Evolutionary conservation across 805 yeast species (phyloP), one percentile per base, ranked within the genome.

Genomic region (Cyberlindnera misumaiensis): DNA sequence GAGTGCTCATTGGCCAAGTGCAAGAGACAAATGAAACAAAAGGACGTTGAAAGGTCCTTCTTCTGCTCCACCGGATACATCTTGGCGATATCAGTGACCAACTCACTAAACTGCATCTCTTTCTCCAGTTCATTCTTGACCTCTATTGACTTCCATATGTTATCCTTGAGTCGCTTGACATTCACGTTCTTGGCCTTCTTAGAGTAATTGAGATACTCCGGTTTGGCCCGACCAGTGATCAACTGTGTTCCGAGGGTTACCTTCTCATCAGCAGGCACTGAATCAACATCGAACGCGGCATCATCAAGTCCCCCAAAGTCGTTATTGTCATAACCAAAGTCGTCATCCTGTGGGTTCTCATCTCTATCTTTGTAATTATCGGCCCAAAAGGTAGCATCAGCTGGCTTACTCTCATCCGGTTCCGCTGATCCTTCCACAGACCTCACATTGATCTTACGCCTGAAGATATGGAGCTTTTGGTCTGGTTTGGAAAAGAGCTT

Each of bases 1-100:
- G 89, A 90, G 52, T 83, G 80, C 56, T 87, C 96, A 55, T 88
- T 87, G 11, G 95, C 95, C 47, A 87, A 64, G 61, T 87, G 96
- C 27, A 87, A 62, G 51, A 86, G 61, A 49, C 95, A 83, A 41
- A 87, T 84, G 51, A 87, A 87, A 52, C 85, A 83, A 58, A 83
- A 83, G 59, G 94, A 81, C 1, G 95, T 86, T 1, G 94, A 82
- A 7, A 88, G 60, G 37, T 87, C 95, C 35, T 70, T 71, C 47
- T 68, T 64, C 34, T 77, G 72, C 34, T 74, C 77, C 8, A 65
- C 59, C 1, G 74, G 66, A 54, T 88, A 87, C 55, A 67, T 65
- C 8, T 60, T 58, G 14, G 65, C 65, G 17, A 81, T 67, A 20
- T 69, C 70, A 3, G 59, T 59, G 4, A 80, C 74, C 27, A 81